Base-by-base conservation (phyloP, 176 grass and related monocot genomes). In the Lolium rigidum region DNA sequence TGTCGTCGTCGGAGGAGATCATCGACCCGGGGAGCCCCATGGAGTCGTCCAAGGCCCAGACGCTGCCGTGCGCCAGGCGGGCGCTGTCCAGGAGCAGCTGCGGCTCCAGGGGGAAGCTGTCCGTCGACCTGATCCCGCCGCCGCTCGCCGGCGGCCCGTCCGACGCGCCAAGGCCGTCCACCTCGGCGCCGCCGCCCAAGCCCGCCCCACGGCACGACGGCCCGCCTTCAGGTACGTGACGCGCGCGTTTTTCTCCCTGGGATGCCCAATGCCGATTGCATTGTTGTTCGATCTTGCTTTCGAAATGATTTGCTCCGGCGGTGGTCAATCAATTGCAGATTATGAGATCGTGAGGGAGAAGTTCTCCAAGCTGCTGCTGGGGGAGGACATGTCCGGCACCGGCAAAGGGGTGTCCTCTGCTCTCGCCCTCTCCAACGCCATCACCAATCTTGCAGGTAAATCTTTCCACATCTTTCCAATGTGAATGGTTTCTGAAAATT, bases 351-450 rank as follows among this genome's bases (percentile, higher is more conserved):
- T 97, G 87, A 94, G 87, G 87, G 94, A 97, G 18, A 94, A 88
- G 84, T 97, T 97, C 77, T 79, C 94, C 9, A 94, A 94, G 85
- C 88, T 97, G 64, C 82, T 97, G 66, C 88, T 97, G 10, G 91
- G 94, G 18, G 94, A 97, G 90, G 94, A 97, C 74, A 97, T 97
- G 94, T 97, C 94, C 43, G 94, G 94, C 79, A 90, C 80, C 15
- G 92, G 94, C 54, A 97, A 97, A 82, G 94, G 94, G 69, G 89
- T 94, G 14, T 92, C 90, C 77, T 93, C 94, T 58, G 94, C 94
- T 90, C 87, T 94, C 6, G 89, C 94, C 65, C 80, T 97, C 6
- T 97, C 94, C 85, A 97, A 97, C 26, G 92, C 94, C 80, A 90
- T 97, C 67, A 94, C 94, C 24, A 97, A 97, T 85, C 94, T 97